Base-by-base conservation (phyloP, 2,329 filamentous ascomycete species). In the Neofusicoccum ribis region DNA sequence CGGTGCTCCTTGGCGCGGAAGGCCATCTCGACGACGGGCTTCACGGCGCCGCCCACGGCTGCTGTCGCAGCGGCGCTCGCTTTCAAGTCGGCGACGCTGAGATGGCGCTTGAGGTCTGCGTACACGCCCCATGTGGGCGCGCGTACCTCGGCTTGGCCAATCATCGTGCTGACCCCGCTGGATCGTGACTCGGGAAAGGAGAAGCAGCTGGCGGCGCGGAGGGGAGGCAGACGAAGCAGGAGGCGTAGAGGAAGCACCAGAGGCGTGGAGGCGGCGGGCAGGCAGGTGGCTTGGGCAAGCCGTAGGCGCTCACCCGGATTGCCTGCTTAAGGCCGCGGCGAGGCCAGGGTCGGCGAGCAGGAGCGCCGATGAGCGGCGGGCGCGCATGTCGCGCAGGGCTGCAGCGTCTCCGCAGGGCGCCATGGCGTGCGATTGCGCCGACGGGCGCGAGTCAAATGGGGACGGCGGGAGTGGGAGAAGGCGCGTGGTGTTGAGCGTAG, bases 81-180 rank as follows among this genome's bases (percentile, higher is more conserved):
- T n/a, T 63, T 63, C 0, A 63, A 49, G 49, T 63, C 61, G 11
- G 49, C 49, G 5, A 63, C 37, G 27, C 23, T 63, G 36, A 63
- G 47, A 27, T 54, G 49, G 49, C 61, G 61, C 39, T 44, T 63
- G 49, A 63, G 61, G 61, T 47, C 50, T 27, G 37, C 49, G 39
- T 43, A 62, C 7, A 41, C 59, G 34, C 59, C 59, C 14, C 49
- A 46, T 49, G 11, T 52, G 41, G 49, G 61, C 27, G 49, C 27
- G n/a, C n/a, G 61, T 9, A 63, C n/a, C 11, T 63, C 61, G 31
- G 49, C 27, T n/a, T 63, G 61, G 61, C 61, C 51, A 46, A 63
- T 63, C 61, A 23, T 23, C 23, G 23, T 23, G 23, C 23, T 23
- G 23, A 23, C 23, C 23, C 23, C 23, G 23, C 23, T 23, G 23